These are phyloP conservation scores for Parastagonospora nodorum DNA, from an alignment of 2,329 filamentous ascomycete species.

Conservation along the genomic window DNA sequence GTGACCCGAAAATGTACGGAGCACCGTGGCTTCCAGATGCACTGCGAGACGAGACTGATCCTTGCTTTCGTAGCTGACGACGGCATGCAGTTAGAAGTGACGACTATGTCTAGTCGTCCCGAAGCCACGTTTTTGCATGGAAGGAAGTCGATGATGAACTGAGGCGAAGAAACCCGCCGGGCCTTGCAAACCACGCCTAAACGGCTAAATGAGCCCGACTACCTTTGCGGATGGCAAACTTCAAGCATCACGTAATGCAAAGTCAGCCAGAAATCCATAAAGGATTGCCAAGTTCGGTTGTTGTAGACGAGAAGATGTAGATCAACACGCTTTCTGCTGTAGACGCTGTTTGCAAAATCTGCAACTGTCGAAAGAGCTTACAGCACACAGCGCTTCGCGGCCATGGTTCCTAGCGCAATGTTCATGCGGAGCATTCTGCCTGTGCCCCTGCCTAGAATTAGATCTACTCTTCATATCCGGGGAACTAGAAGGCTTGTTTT, in stretches of 20 bases:
- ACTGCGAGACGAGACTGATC: no score
- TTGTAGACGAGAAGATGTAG: not conserved
- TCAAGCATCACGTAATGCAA: not conserved
- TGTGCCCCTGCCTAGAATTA: constrained; percentile 29
- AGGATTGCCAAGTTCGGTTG: not conserved
- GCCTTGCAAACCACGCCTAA: constrained; percentile 28
- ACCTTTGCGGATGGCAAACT: not conserved
- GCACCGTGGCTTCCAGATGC: no score
- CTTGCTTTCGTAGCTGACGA: no score
- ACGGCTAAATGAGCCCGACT: constrained; percentile 34
- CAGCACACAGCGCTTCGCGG: not conserved
- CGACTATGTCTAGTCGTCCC: no score
- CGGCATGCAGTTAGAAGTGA: no score
- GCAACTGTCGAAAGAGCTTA: not conserved
- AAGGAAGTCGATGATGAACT: constrained; percentile 9
- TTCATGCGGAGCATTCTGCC: constrained; percentile 18
- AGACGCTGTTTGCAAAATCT: not conserved
- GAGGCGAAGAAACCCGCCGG: constrained; percentile 4
- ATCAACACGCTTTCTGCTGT: not conserved
- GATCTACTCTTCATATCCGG: constrained; percentile 32
- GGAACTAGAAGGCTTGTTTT: constrained; percentile 35
- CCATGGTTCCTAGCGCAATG: not conserved
- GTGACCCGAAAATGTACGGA: no score
- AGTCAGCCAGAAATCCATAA: not conserved
- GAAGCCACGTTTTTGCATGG: not conserved